These are phyloP conservation scores for Podospora anserina DNA, from an alignment of 495 filamentous ascomycete genomes.

Conservation along the genomic window DNA sequence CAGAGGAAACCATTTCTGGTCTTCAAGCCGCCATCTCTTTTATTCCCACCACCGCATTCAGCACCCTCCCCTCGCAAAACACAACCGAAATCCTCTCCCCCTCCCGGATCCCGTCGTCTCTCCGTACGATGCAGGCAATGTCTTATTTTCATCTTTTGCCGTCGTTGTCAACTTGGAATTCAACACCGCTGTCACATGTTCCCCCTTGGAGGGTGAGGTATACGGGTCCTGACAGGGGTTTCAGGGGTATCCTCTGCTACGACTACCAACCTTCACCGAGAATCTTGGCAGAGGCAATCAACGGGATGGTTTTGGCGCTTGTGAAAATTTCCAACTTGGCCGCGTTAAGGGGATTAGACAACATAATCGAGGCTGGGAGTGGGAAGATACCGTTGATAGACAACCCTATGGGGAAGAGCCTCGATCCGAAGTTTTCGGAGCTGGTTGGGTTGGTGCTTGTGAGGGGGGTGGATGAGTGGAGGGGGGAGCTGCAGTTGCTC, in stretches of 20 bases:
- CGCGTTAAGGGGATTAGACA: conserved; percentile 32
- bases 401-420: conserved; percentile 37
- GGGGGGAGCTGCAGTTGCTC: conserved; percentile 49
- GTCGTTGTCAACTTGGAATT: conserved; percentile 31
- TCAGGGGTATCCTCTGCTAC: conserved; percentile 46
- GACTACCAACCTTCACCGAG: conserved; percentile 42
- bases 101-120: conserved; percentile 63
- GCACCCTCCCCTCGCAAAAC: conserved; percentile 53
- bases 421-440: conserved; percentile 45
- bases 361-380: background rate
- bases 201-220: conserved; percentile 45
- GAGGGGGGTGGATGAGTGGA: conserved; percentile 50
- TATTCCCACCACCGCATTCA: conserved; percentile 25
- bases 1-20: conserved; percentile 59
- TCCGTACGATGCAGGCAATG: conserved; percentile 75
- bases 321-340: conserved; percentile 36
- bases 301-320: conserved; percentile 42
- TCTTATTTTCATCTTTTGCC: conserved; percentile 67
- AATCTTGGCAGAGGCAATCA: conserved; percentile 43
- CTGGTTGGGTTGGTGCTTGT: conserved; percentile 53
- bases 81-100: conserved; percentile 58
- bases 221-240: conserved; percentile 26
- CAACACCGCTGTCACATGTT: conserved; percentile 37
- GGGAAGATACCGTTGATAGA: conserved; percentile 44
- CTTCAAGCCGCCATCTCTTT: conserved; percentile 42